Base-by-base conservation (phyloP, 73 alveolate species). In the Paraurostyla sp. region DNA sequence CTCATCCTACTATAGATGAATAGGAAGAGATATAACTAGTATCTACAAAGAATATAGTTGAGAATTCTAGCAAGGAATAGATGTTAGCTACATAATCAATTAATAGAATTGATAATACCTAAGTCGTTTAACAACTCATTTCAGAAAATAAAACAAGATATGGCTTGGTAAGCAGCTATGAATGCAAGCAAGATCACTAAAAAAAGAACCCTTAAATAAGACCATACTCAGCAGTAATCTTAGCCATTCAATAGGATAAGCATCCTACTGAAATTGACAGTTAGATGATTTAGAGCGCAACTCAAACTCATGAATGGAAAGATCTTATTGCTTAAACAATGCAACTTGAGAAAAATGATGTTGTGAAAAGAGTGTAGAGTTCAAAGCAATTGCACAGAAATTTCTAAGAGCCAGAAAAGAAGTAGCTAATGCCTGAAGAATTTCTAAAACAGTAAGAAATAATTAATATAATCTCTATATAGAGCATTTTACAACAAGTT, bases 241-340 rank as follows among this genome's bases (percentile, higher is more conserved):
- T 73, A 22, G 86, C 86, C 20, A 73, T 73, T 43, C 15, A 73
- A 48, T 9, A 73, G 20, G 86, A 73, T 30, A 73, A 22, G 7
- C 86, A 73, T 45, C 86, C 86, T 18, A 23, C 56, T 6, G 7
- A 13, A 29, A 29, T 73, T 1, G 48, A 40, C 65, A 2, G 20
- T 1, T 41, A 73, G 11, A 29, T 13, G 33, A 73, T 73, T 23
- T 25, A 73, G 46, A 73, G 40, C 27, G 71, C 71, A 1, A 49
- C 86, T 29, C 42, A 73, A 73, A 73, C 86, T 48, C 71, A 73
- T 33, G 86, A 73, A 46, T 73, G 86, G 86, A 73, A 35, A 18
- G 45, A 13, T 25, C 71, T 73, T 6, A 46, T 73, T 0, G 7
- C 42, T 27, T 4, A 73, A 73, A 73, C 86, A 3, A 36, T 49